These are phyloP conservation scores for Letharia columbiana DNA, from an alignment of 495 filamentous ascomycete species.

Conservation along the genomic window DNA sequence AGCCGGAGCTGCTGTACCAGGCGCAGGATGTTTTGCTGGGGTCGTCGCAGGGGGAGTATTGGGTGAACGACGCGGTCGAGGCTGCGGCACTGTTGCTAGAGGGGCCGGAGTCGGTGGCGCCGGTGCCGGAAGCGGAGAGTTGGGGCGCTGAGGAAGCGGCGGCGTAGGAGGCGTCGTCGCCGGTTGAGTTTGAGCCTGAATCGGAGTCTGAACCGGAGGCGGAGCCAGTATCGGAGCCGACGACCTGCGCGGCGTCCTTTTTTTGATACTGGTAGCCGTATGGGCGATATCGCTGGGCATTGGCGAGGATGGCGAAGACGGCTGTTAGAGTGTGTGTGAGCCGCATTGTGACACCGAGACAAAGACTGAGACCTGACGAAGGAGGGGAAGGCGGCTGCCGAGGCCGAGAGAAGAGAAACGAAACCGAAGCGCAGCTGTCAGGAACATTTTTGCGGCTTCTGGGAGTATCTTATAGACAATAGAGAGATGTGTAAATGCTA, in stretches of 20 bases:
- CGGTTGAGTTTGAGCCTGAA: background rate
- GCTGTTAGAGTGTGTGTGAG: background rate
- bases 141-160: background rate
- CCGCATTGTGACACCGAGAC: conserved; percentile 9
- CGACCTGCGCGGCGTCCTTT: background rate
- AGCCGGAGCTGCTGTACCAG: conserved; percentile 18
- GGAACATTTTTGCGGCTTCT: background rate
- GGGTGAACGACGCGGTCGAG: conserved; percentile 12
- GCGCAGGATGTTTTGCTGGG: conserved; percentile 20
- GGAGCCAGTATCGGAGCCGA: background rate
- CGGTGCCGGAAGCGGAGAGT: background rate
- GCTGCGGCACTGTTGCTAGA: background rate
- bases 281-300: background rate
- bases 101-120: background rate
- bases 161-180: background rate
- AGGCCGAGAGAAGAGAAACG: background rate
- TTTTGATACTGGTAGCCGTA: background rate
- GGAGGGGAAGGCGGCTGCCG: background rate
- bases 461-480: background rate
- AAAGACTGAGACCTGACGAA: conserved; percentile 7
- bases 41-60: conserved; percentile 21
- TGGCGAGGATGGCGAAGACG: conserved; percentile 4
- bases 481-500: background rate
- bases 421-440: background rate
- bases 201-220: background rate